Conservation (phyloP, 1,284 basidiomycete species). For the Cystobasidium slooffiae region DNA sequence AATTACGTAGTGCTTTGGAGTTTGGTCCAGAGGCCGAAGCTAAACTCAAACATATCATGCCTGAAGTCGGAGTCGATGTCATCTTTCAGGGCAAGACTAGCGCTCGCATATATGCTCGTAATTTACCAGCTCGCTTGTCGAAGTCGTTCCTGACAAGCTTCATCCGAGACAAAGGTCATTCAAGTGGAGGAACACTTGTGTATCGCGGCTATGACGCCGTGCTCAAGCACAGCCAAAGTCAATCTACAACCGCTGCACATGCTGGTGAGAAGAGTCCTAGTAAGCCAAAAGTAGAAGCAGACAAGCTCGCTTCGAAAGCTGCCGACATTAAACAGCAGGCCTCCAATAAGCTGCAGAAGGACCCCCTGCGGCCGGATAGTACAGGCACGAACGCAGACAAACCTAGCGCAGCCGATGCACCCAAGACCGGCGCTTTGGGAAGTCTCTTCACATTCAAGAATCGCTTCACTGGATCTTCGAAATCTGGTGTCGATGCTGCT, state of each 20-base stretch:
- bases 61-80: slow-evolving; percentile 54
- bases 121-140: slow-evolving; percentile 34
- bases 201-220: slow-evolving; percentile 50
- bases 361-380: not conserved
- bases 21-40: slow-evolving; percentile 49
- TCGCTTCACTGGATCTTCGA: slow-evolving; percentile 22
- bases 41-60: slow-evolving; percentile 54
- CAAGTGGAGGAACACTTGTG: slow-evolving; percentile 43
- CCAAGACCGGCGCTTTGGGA: slow-evolving; percentile 4
- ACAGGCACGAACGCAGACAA: not conserved
- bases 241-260: not conserved
- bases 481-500: slow-evolving; percentile 5
- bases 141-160: slow-evolving; percentile 45
- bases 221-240: slow-evolving; percentile 30
- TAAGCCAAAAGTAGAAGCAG: slow-evolving; percentile 24
- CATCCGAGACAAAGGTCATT: slow-evolving; percentile 37
- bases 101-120: slow-evolving; percentile 51
- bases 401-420: not conserved
- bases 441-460: slow-evolving; percentile 21
- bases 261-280: not conserved
- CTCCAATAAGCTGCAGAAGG: slow-evolving; percentile 13
- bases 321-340: slow-evolving; percentile 31
- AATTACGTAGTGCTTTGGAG: slow-evolving; percentile 47
- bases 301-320: slow-evolving; percentile 26
- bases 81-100: slow-evolving; percentile 53